Evolutionary conservation across 2,329 filamentous ascomycete species (phyloP), one percentile per base, ranked within the genome.

Genomic region (Furcasterigmium furcatum): DNA sequence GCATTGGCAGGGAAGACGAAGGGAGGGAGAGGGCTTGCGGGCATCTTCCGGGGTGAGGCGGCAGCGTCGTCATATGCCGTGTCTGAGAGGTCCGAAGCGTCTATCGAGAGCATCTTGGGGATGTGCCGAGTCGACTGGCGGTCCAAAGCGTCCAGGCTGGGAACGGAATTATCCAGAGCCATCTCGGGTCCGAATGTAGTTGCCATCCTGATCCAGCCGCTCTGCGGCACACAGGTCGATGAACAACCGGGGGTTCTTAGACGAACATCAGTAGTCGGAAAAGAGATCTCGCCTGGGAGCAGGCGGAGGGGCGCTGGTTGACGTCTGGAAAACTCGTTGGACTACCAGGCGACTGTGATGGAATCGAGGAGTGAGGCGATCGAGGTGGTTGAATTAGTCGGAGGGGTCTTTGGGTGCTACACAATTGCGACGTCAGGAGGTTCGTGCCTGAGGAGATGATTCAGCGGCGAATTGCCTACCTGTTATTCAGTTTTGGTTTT

Each of bases 1-100:
- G 74, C 61, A 8, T 73, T 65, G 38, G 71, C 64, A 2, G 83
- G 84, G 55, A 87, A 87, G 46, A 82, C 73, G 56, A 87, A 87
- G 6, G 75, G 76, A 24, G 84, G 82, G 71, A 43, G 77, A 7
- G 34, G 34, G 34, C 34, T 36, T 18, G 34, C 76, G 21, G 65
- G 54, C 20, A 63, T 60, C 35, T 60, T 58, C 43, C 59, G 60
- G 43, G 66, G 64, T 39, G 68, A 67, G 14, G 55, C 48, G 42
- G 65, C 63, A 24, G 22, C 40, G 29, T 34, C 40, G 27, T 42
- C 40, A 9, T n/a, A 30, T 16, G 9, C 18, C 16, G 19, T 9
- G 5, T 32, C 19, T 19, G 40, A 14, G 18, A 34, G 29, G 27
- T 19, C 19, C 8, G 30, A 14, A 18, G 29, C 30, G 20, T 43